Percentiles rank a stretch among this genome's conserved stretches.
Evolutionary conservation across 108 stramenopile species (phyloP).

Genomic region (Asterionellopsis glacialis): DNA sequence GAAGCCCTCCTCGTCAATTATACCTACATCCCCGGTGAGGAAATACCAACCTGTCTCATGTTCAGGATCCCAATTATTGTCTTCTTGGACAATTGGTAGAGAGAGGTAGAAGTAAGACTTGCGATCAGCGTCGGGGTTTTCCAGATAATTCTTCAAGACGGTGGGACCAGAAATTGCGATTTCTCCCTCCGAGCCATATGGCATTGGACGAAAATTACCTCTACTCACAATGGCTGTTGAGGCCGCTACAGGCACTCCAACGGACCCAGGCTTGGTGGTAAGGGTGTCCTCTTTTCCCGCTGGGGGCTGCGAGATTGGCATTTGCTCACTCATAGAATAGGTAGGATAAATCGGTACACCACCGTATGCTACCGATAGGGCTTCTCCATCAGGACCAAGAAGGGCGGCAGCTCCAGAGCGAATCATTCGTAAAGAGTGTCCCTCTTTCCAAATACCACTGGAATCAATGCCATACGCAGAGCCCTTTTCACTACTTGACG

Average conservation of each 20-base stretch:
- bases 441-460: constrained; percentile 8
- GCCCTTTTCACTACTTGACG: constrained; percentile 2
- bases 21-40: constrained; percentile 33
- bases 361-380: constrained; percentile 5
- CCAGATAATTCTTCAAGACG: constrained; percentile 6
- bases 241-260: constrained; percentile 11
- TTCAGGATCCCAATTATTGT: neutral
- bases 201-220: constrained; percentile 4
- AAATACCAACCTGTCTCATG: constrained; percentile 15
- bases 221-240: constrained; percentile 10
- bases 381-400: constrained; percentile 11
- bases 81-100: neutral
- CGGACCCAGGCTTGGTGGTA: constrained; percentile 5
- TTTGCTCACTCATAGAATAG: constrained; percentile 16
- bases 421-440: constrained; percentile 10
- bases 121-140: constrained; percentile 11
- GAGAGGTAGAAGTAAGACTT: constrained; percentile 16
- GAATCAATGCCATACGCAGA: constrained; percentile 1
- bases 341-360: constrained; percentile 10
- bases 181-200: constrained; percentile 11
- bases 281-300: constrained; percentile 7
- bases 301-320: constrained; percentile 14
- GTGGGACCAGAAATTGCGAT: constrained; percentile 14
- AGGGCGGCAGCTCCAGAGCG: constrained; percentile 11
- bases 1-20: constrained; percentile 28